These are phyloP conservation scores for Pichia sp. DNA, from an alignment of 1,139 yeast genomes.

Conservation along the genomic window DNA sequence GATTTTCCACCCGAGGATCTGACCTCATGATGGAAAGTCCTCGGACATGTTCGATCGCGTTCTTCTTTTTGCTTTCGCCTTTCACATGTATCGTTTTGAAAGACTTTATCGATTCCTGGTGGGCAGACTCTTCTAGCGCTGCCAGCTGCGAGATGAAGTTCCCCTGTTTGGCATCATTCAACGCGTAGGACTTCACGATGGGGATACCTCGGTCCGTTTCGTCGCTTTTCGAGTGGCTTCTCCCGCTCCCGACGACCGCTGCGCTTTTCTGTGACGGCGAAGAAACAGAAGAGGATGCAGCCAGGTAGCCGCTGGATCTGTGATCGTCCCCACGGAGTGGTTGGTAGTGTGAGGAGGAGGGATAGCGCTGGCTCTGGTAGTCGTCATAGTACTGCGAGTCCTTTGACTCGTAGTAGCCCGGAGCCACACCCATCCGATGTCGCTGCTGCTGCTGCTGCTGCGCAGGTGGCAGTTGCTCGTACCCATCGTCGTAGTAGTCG, in stretches of 20 bases:
- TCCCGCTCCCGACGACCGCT: neutral
- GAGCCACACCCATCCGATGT: neutral
- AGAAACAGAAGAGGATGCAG: neutral
- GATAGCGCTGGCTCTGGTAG: neutral
- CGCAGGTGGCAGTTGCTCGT: neutral
- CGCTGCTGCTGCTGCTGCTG: neutral
- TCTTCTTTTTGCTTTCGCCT: conserved; percentile 6
- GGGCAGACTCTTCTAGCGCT: conserved; percentile 10
- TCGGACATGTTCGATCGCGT: conserved; percentile 19
- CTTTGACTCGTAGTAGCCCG: neutral
- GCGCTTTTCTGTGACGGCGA: neutral
- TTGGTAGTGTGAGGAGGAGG: neutral
- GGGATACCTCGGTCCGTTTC: neutral
- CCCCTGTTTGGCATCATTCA: conserved; percentile 8
- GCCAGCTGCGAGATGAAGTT: conserved; percentile 11
- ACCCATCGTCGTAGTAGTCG: neutral
- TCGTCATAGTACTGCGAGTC: neutral
- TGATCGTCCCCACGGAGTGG: neutral
- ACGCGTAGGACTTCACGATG: conserved; percentile 9
- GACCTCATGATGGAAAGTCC: conserved; percentile 19
- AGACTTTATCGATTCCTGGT: conserved; percentile 32
- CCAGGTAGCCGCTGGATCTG: neutral
- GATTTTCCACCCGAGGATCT: conserved; percentile 39
- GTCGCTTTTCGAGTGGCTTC: neutral
- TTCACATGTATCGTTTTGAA: conserved; percentile 11